A percentile compares a stretch with the other conserved stretches of the same genome.
phyloP scores from a whole-genome alignment of 306 rosid species.

The Cucurbita moschata region DNA sequence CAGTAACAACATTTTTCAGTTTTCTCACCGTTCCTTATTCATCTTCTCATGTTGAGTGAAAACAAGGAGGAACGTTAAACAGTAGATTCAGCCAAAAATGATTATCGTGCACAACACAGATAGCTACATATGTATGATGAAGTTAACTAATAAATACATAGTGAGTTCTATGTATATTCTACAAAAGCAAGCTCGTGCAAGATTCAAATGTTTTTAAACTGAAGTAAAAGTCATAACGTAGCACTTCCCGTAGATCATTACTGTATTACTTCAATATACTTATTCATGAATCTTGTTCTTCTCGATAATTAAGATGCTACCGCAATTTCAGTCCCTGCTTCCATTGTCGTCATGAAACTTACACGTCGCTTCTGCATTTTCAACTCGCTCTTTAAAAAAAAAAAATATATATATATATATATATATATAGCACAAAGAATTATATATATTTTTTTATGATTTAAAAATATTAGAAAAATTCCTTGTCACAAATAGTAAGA shows the following conservation, averaged over 20 bases:
- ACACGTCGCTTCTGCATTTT: slow-evolving; percentile 70
- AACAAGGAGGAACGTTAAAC: background rate
- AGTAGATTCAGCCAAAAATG: background rate
- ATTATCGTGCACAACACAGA: background rate
- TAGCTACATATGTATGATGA: background rate
- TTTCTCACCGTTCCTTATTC: background rate
- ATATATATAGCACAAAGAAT: too few species aligned
- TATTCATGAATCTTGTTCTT: background rate
- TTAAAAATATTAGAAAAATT: too few species aligned
- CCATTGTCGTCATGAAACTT: slow-evolving; percentile 50
- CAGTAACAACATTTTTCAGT: background rate
- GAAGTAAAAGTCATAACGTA: background rate
- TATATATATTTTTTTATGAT: too few species aligned
- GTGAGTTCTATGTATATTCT: background rate
- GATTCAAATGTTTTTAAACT: background rate
- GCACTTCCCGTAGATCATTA: background rate
- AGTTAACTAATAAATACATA: background rate
- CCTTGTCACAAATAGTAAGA: too few species aligned
- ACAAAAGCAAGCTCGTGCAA: background rate
- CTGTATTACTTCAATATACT: background rate
- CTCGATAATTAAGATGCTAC: slow-evolving; percentile 26
- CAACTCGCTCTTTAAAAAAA: background rate
- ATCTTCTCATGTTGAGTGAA: background rate
- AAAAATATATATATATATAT: too few species aligned
- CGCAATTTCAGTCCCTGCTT: slow-evolving; percentile 36